Conservation (phyloP, 1,284 basidiomycete species). For the Ganoderma leucocontextum region DNA sequence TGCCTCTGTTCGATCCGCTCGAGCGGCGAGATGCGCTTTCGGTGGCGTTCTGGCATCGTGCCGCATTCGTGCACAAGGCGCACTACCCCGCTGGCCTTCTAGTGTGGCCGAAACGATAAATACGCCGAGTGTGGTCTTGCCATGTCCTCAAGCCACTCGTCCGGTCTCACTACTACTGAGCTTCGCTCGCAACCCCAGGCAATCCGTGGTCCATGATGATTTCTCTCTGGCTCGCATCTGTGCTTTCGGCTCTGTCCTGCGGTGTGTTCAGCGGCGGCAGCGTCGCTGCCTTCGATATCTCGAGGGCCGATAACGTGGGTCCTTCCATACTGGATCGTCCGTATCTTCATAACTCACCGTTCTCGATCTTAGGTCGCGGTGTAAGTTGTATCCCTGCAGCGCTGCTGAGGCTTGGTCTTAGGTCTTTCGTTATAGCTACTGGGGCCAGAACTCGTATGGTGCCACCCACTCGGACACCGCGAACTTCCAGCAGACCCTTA, state of each 20-base stretch:
- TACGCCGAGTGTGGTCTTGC: background rate
- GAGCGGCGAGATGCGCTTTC: constrained; percentile 1
- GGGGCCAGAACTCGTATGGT: constrained; percentile 66
- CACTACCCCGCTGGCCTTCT: background rate
- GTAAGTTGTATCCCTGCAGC: background rate
- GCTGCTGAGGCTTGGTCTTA: constrained; percentile 3
- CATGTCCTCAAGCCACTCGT: background rate
- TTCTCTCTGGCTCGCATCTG: constrained; percentile 26
- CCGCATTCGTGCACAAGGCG: background rate
- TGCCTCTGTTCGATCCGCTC: constrained; percentile 1
- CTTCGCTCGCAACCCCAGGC: background rate
- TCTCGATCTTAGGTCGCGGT: constrained; percentile 6
- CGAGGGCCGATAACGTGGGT: constrained; percentile 39
- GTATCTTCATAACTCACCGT: background rate
- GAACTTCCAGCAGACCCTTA: constrained; percentile 58
- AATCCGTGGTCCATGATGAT: constrained; percentile 13
- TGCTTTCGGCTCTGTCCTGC: constrained; percentile 26
- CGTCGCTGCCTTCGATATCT: constrained; percentile 36
- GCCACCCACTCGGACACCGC: constrained; percentile 55
- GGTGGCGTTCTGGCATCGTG: background rate
- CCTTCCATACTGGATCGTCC: constrained; percentile 10
- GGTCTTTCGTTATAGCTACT: constrained; percentile 41
- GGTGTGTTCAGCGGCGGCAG: constrained; percentile 13
- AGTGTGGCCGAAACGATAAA: background rate
- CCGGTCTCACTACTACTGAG: background rate